Evolutionary conservation across 345 rosid genomes (phyloP).

Genomic region (Acer campestre): DNA sequence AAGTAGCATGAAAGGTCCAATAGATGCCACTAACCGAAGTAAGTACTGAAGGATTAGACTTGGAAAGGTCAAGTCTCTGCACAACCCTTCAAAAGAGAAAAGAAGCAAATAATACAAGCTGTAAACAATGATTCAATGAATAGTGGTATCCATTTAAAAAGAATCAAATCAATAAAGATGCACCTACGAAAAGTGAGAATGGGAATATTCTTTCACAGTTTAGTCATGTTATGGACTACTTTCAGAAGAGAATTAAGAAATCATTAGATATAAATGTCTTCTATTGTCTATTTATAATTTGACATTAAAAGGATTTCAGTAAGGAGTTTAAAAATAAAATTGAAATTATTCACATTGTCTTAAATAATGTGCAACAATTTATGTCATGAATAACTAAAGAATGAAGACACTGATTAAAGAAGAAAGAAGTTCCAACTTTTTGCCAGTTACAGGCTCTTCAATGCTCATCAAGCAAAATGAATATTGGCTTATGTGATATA

Average conservation of each 20-base stretch:
- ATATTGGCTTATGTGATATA: background rate
- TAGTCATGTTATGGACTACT: background rate
- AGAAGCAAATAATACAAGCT: background rate
- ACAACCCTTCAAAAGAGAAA: conserved; percentile 69
- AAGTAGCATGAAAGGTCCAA: conserved; percentile 11
- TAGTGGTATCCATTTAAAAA: background rate
- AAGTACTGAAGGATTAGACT: conserved; percentile 97
- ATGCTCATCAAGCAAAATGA: background rate
- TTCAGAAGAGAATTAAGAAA: background rate
- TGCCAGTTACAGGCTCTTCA: background rate
- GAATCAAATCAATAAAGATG: background rate
- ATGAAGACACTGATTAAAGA: background rate
- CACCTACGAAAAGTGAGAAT: background rate
- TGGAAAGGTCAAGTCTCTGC: conserved; percentile 94
- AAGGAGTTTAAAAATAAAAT: background rate
- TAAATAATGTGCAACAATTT: background rate
- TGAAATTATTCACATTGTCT: background rate
- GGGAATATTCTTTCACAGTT: background rate
- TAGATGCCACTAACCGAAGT: conserved; percentile 72
- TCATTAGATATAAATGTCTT: background rate
- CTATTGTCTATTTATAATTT: background rate
- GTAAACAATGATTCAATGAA: background rate
- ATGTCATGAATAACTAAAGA: background rate
- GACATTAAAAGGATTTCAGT: background rate
- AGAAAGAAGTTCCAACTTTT: background rate